phyloP scores from a whole-genome alignment of 2,329 filamentous ascomycete species.

The Trichoderma arundinaceum region DNA sequence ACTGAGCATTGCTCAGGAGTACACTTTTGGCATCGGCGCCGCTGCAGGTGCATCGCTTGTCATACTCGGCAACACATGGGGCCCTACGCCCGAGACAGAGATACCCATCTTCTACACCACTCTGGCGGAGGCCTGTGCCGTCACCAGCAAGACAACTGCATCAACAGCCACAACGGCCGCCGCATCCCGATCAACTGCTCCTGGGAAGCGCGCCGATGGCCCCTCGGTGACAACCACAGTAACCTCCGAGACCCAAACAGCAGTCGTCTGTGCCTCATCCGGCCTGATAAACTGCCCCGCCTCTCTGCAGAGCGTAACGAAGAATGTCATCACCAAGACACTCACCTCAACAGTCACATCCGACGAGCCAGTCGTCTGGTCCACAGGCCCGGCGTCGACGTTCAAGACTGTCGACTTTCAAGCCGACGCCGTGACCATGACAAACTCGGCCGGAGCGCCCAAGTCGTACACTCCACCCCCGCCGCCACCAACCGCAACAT shows the following conservation, averaged over 20 bases:
- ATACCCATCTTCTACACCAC: conserved; percentile 61
- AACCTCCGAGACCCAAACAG: conserved; percentile 50
- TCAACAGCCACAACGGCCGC: conserved; percentile 31
- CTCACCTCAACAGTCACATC: conserved; percentile 49
- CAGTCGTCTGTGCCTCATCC: conserved; percentile 50
- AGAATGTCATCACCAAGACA: conserved; percentile 47
- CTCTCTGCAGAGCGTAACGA: conserved; percentile 54
- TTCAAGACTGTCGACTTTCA: conserved; percentile 51
- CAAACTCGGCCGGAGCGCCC: conserved; percentile 48
- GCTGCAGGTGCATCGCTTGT: conserved; percentile 58
- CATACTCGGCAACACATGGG: conserved; percentile 54
- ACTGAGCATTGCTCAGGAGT: conserved; percentile 55
- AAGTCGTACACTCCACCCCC: conserved; percentile 49
- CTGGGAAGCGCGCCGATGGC: conserved; percentile 36
- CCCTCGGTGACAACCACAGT: conserved; percentile 49
- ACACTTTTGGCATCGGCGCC: conserved; percentile 59
- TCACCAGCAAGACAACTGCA: conserved; percentile 35
- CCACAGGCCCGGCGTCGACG: conserved; percentile 37
- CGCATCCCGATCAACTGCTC: conserved; percentile 33
- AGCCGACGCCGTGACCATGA: conserved; percentile 39
- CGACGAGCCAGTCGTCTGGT: conserved; percentile 41
- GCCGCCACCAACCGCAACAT: not conserved
- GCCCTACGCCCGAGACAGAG: conserved; percentile 52
- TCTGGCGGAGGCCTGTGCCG: conserved; percentile 51
- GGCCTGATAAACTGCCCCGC: conserved; percentile 56